Evolutionary conservation across 768 basidiomycete genomes (phyloP).

Genomic region (Boletales sp.): DNA sequence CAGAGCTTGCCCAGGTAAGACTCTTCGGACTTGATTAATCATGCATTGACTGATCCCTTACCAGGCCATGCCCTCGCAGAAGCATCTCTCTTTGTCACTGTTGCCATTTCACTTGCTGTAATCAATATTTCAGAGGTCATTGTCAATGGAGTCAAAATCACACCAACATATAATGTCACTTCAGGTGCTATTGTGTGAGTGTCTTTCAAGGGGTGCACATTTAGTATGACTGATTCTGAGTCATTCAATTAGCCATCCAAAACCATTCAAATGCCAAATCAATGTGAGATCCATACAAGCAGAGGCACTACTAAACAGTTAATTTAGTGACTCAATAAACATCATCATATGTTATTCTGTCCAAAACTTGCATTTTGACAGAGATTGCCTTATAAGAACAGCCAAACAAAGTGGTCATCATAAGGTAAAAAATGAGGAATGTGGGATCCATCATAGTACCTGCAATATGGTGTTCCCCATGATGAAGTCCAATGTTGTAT

Average conservation of each 20-base stretch:
- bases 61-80: conserved; percentile 30
- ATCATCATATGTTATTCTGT: too few species aligned
- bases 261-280: conserved; percentile 52
- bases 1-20: conserved; percentile 23
- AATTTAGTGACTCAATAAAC: too few species aligned
- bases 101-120: conserved; percentile 39
- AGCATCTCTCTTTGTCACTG: conserved; percentile 22
- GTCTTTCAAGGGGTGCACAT: not conserved
- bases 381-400: too few species aligned
- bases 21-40: not conserved
- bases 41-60: too few species aligned
- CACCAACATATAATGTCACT: conserved; percentile 41
- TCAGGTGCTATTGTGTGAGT: conserved; percentile 45
- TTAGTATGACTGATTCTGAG: not conserved
- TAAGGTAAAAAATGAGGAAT: too few species aligned
- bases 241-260: conserved; percentile 37
- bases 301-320: conserved; percentile 1
- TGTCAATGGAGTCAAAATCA: conserved; percentile 38
- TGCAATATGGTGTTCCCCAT: too few species aligned
- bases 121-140: conserved; percentile 42
- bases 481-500: too few species aligned
- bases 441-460: too few species aligned
- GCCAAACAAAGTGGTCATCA: too few species aligned
- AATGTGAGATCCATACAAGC: conserved; percentile 48
- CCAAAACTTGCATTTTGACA: too few species aligned